Evolutionary conservation across 495 filamentous ascomycete genomes (phyloP), one percentile per base, ranked within the genome.

Genomic region (Evernia prunastri): DNA sequence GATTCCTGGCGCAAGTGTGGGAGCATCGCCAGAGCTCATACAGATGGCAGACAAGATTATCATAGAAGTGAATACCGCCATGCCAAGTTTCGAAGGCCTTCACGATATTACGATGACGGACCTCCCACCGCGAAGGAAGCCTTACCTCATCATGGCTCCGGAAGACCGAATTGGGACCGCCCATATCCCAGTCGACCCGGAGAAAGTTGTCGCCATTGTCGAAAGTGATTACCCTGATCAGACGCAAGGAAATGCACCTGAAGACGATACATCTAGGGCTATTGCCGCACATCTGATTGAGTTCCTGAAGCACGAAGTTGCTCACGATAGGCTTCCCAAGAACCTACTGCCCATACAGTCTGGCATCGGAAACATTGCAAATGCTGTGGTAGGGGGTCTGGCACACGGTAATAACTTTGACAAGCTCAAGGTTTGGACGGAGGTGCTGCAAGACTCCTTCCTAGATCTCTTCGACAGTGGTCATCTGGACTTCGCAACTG

Each of bases 351-450:
- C 91, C 8, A 82, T 96, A 63, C 91, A 96, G 70, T 91, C 87
- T 25, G 91, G 91, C 40, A 96, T 96, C 64, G 91, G 91, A 59
- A 96, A 96, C 79, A 96, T 96, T 70, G 91, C 91, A 76, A 96
- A 96, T 71, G 91, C 91, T 33, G 91, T 96, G 61, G 84, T 96
- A 66, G 90, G 91, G 59, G 91, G 91, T 8, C 85, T 96, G 43
- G 83, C 86, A 69, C 84, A 89, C 69, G 82, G 81, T 56, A 80
- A 79, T 60, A 88, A 92, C 72, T 96, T 96, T 83, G 82, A 82
- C 58, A 88, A 95, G 78, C 84, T 96, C 51, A 90, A 87, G 70
- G 91, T 96, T 20, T 96, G 91, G 91, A 96, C 91, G 58, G 91
- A 96, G 73, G 91, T 96, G 42, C 85, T 96, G 65, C 91, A 96